Conservation (phyloP, 2,329 filamentous ascomycete species). For the Penicillium nordicum region DNA sequence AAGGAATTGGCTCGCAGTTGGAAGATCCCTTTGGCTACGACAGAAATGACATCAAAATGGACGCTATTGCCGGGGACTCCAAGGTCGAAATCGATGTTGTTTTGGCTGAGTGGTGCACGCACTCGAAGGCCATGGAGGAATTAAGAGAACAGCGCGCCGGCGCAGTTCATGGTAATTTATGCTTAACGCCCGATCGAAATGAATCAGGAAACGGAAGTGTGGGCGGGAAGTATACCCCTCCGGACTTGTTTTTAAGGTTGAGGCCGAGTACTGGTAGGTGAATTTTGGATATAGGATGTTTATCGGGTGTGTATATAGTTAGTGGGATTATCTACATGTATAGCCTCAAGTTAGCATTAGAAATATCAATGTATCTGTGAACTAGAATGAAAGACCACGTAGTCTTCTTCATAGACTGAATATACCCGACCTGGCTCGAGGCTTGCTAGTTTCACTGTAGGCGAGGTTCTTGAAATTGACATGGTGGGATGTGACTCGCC, state of each 20-base stretch:
- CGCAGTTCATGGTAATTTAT: slow-evolving; percentile 17
- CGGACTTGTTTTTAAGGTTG: slow-evolving; percentile 32
- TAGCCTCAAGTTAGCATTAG: not conserved
- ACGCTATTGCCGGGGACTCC: slow-evolving; percentile 61
- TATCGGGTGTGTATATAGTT: not conserved
- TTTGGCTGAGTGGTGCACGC: slow-evolving; percentile 55
- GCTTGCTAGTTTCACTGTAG: not conserved
- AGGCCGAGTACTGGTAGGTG: slow-evolving; percentile 12
- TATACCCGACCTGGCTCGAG: not conserved
- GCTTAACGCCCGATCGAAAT: slow-evolving; percentile 5
- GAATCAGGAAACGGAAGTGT: slow-evolving; percentile 6
- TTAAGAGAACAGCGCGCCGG: slow-evolving; percentile 7
- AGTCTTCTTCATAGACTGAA: not conserved
- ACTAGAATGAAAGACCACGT: not conserved
- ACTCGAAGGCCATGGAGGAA: slow-evolving; percentile 19
- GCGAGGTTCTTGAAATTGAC: not conserved
- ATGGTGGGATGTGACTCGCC: not conserved
- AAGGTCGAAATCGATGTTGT: slow-evolving; percentile 57
- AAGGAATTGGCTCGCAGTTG: slow-evolving; percentile 61
- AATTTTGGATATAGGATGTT: not conserved
- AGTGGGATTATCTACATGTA: not conserved
- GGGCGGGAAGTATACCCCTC: slow-evolving; percentile 19
- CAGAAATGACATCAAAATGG: slow-evolving; percentile 65
- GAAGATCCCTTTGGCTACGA: slow-evolving; percentile 67
- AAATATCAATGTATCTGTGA: not conserved